Percentiles rank a stretch among this genome's conserved stretches.
These are phyloP conservation scores for Astragalus glycyphyllos DNA, from an alignment of 306 rosid species.

Conservation along the genomic window DNA sequence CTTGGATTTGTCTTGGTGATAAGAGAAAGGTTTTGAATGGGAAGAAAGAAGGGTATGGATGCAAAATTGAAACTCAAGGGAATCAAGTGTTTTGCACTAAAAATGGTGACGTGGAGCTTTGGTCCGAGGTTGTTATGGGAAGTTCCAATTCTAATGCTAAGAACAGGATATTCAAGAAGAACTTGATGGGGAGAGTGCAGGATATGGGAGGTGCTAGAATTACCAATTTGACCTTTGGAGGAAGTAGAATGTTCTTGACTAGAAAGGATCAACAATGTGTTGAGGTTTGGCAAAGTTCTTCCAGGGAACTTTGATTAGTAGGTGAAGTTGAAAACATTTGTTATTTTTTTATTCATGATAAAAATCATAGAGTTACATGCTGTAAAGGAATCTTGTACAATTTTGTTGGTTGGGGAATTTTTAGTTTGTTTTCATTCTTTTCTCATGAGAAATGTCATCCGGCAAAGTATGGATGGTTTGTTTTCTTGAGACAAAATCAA, in stretches of 20 bases:
- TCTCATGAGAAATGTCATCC: background rate
- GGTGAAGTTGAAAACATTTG: background rate
- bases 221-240: slow-evolving; percentile 74
- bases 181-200: slow-evolving; percentile 75
- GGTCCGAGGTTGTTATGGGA: slow-evolving; percentile 82
- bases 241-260: slow-evolving; percentile 85
- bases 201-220: slow-evolving; percentile 80
- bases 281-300: slow-evolving; percentile 93
- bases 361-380: background rate
- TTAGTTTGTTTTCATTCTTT: slow-evolving; percentile 20
- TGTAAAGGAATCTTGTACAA: slow-evolving; percentile 35
- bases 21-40: slow-evolving; percentile 58
- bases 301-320: slow-evolving; percentile 52
- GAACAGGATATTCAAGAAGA: slow-evolving; percentile 74
- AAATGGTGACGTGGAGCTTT: slow-evolving; percentile 75
- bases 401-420: background rate
- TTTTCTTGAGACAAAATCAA: slow-evolving; percentile 9
- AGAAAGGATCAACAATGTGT: slow-evolving; percentile 81
- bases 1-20: slow-evolving; percentile 83
- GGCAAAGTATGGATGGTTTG: slow-evolving; percentile 9
- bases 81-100: slow-evolving; percentile 80
- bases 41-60: slow-evolving; percentile 85
- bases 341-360: background rate
- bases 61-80: slow-evolving; percentile 80
- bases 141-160: slow-evolving; percentile 2